Evolutionary conservation across 768 basidiomycete species (phyloP), one percentile per base, ranked within the genome.

Genomic region (Termitomyces sp.): DNA sequence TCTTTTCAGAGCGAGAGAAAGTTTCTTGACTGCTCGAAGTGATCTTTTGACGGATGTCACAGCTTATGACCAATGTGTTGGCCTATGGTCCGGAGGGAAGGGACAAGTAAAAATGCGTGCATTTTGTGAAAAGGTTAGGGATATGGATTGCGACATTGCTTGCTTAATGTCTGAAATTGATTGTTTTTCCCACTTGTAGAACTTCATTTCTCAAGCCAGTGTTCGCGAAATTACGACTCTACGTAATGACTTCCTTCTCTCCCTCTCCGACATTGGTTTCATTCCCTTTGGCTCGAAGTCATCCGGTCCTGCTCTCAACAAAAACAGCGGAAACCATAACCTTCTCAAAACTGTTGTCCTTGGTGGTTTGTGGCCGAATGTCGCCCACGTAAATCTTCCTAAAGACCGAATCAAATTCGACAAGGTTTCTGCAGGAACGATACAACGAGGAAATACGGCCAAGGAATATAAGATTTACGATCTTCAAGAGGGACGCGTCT

Each of bases 401-500:
- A 1, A 74, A 77, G 56, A 83, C 83, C 16, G 85, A 82, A 83
- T 88, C 67, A 90, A 89, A 68, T 98, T 92, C 66, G 91, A 95
- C 73, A 84, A 87, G 65, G 81, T 94, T 1, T 87, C 90, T 61
- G 84, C 84, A 6, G 95, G 95, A 1, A 83, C 92, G 0, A 77
- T 96, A 10, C 88, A 88, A 64, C 86, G 92, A 43, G 92, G 94
- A 60, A 90, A 92, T 64, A 81, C 81, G 38, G 92, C 93, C 22
- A 83, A 83, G 58, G 92, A 97, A 66, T 90, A 87, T 78, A 87
- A 87, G 69, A 80, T 94, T 61, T 90, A 80, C 62, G 94, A 96
- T 68, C 69, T 88, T 52, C 79, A 77, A 60, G 74, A 75, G 49
- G 78, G 75, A 12, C 76, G 91, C 9, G 87, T 92, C 7, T 94